phyloP scores from a whole-genome alignment of 306 rosid genomes.

The Inga leiocalycina region DNA sequence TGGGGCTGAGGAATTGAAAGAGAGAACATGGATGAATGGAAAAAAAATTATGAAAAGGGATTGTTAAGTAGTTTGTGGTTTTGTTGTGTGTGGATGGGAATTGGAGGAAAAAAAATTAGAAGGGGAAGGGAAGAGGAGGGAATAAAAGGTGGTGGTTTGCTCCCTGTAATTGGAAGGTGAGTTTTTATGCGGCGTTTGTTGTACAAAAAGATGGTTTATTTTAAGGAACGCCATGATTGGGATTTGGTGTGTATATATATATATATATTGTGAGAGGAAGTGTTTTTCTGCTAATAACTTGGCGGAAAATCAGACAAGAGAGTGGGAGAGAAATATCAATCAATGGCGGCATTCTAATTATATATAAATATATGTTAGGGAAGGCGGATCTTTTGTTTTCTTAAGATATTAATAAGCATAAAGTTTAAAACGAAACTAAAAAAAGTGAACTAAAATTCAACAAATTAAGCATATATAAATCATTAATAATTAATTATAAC shows the following conservation, averaged over 20 bases:
- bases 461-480: no score
- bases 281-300: not conserved
- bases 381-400: not conserved
- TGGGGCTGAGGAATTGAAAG: not conserved
- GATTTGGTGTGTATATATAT: not conserved
- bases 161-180: constrained; percentile 37
- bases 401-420: no score
- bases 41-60: not conserved
- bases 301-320: not conserved
- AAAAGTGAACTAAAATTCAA: no score
- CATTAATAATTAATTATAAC: no score
- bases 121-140: constrained; percentile 20
- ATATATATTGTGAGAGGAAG: not conserved
- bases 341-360: not conserved
- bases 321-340: not conserved
- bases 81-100: not conserved
- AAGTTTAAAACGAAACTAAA: no score
- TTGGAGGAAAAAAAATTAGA: not conserved
- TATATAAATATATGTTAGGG: not conserved
- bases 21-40: constrained; percentile 11
- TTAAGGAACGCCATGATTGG: constrained; percentile 33
- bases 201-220: constrained; percentile 24
- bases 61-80: not conserved
- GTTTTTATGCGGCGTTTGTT: constrained; percentile 35
- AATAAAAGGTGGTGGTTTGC: constrained; percentile 44